Conservation (phyloP, 306 rosid species). For the Vicia sativa region DNA sequence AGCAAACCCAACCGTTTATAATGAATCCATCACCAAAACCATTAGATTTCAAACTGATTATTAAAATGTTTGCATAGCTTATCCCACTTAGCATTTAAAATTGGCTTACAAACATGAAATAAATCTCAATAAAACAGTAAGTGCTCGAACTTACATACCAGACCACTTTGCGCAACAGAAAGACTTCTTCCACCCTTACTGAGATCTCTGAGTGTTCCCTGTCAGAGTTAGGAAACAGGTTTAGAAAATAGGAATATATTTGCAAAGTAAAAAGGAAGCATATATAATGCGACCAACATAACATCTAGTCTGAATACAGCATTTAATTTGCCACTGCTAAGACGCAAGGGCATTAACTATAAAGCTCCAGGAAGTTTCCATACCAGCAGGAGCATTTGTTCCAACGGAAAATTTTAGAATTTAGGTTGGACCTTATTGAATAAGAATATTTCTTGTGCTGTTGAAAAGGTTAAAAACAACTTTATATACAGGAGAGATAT, state of each 20-base stretch:
- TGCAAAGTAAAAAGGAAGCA: conserved; percentile 14
- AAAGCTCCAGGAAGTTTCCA: conserved; percentile 9
- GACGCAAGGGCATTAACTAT: conserved; percentile 1
- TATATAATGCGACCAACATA: conserved; percentile 10
- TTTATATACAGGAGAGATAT: no score
- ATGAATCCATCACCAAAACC: conserved; percentile 23
- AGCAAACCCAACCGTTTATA: conserved; percentile 1
- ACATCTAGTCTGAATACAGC: conserved; percentile 31
- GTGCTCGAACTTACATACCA: conserved; percentile 52
- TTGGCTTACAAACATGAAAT: conserved; percentile 15
- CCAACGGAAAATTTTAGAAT: neutral
- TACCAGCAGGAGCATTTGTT: conserved; percentile 10
- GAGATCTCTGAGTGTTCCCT: conserved; percentile 98
- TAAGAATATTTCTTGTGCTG: no score
- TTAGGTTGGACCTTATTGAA: no score
- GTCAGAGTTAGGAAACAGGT: conserved; percentile 50
- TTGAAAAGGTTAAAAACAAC: no score
- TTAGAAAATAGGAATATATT: conserved; percentile 33
- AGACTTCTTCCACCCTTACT: conserved; percentile 83
- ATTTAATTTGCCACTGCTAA: conserved; percentile 18
- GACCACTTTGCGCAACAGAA: conserved; percentile 64
- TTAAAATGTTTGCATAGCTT: conserved; percentile 16
- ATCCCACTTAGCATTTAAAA: conserved; percentile 14
- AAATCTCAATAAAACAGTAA: conserved; percentile 12
- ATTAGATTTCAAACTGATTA: conserved; percentile 19